These are phyloP conservation scores for Nothophoma quercina DNA, from an alignment of 2,329 filamentous ascomycete genomes.

Conservation along the genomic window DNA sequence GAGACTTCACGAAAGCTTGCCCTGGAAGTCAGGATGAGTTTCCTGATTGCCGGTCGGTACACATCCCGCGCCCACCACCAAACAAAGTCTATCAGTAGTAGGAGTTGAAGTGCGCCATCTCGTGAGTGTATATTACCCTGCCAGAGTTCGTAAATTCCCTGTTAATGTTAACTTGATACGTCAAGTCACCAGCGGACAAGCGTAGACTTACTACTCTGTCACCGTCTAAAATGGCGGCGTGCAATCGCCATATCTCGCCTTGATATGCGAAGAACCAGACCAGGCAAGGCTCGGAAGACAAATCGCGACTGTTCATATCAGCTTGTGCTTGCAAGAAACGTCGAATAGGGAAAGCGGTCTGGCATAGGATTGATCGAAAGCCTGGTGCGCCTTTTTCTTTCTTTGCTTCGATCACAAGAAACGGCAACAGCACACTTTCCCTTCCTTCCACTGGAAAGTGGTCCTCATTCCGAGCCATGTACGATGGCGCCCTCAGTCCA, in stretches of 20 bases:
- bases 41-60: background rate
- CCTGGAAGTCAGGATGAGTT: background rate
- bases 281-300: constrained; percentile 16
- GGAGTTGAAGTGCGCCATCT: constrained; percentile 26
- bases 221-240: constrained; percentile 12
- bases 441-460: background rate
- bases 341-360: background rate
- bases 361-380: background rate
- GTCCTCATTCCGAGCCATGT: background rate
- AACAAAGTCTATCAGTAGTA: constrained; percentile 26
- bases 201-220: constrained; percentile 1
- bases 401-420: background rate
- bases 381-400: background rate
- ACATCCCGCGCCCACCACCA: background rate
- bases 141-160: constrained; percentile 30
- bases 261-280: constrained; percentile 31
- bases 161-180: background rate
- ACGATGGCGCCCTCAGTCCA: background rate
- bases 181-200: background rate
- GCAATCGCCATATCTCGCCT: constrained; percentile 27
- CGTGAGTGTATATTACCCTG: constrained; percentile 25
- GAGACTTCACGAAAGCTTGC: background rate
- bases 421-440: background rate
- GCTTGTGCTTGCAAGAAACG: constrained; percentile 20
- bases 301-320: background rate